Conservation (phyloP, 768 basidiomycete species). For the Panaeolus papilionaceus region DNA sequence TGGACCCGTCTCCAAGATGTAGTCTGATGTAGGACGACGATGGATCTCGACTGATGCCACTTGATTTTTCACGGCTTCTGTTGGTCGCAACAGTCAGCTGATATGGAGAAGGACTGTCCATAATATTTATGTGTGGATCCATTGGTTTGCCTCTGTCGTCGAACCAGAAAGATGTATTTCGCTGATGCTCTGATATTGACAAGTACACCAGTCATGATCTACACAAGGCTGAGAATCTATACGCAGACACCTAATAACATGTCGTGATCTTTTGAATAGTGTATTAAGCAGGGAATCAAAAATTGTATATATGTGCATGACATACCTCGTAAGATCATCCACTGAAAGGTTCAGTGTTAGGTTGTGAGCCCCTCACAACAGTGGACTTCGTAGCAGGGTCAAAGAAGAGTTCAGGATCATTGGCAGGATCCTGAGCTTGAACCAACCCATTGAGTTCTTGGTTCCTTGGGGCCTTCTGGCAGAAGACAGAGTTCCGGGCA, state of each 20-base stretch:
- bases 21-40: not conserved
- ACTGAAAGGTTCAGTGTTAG: conserved; percentile 53
- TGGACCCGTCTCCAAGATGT: conserved; percentile 6
- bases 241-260: too few relatives aligned
- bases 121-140: too few relatives aligned
- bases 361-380: conserved; percentile 52
- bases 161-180: too few relatives aligned
- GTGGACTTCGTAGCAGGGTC: conserved; percentile 47
- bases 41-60: not conserved
- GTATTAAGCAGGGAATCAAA: too few relatives aligned
- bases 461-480: conserved; percentile 58
- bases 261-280: too few relatives aligned
- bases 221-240: too few relatives aligned
- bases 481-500: conserved; percentile 62
- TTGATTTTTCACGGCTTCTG: not conserved
- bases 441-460: conserved; percentile 54
- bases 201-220: too few relatives aligned
- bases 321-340: not conserved
- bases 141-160: too few relatives aligned
- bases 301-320: too few relatives aligned
- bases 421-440: conserved; percentile 57
- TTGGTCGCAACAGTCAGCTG: not conserved
- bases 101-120: not conserved
- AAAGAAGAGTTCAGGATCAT: conserved; percentile 59
- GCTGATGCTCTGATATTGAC: too few relatives aligned